Base-by-base conservation (phyloP, 2,329 filamentous ascomycete species). In the Botrytis cinerea region DNA sequence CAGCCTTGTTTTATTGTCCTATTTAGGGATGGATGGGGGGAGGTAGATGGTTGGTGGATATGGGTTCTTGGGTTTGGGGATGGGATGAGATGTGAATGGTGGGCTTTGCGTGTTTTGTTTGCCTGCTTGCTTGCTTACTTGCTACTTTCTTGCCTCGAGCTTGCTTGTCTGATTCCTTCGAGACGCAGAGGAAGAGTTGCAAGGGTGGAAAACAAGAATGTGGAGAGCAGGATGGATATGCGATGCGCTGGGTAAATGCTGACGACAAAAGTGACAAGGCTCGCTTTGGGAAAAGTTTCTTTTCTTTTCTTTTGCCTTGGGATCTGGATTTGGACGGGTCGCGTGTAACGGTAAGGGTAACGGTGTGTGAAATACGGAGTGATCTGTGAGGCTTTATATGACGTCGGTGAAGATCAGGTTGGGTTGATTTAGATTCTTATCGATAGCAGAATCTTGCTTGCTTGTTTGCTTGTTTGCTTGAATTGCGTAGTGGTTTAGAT, bases 161-260 rank as follows among this genome's bases (percentile, higher is more conserved):
- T 45, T n/a, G 12, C 25, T 51, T 14, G 25, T 54, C 48, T n/a
- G 1, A 54, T 68, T 54, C 46, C 48, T 68, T 68, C 64, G 48
- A 68, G 16, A 12, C 18, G 8, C 10, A n/a, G 48, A 43, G 35
- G 32, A 20, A n/a, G 48, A 43, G 35, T 43, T 43, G 18, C 66
- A 69, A 69, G 66, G 66, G 28, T 69, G 12, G 66, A 57, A 68
- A 69, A 57, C n/a, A 69, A 59, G 35, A 28, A 54, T 57, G 64
- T 57, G 46, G 64, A 68, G 64, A 54, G 35, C 25, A 43, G 25
- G 46, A 66, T 28, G 51, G 51, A 57, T 57, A 28, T 57, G 51
- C 51, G 32, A 67, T 54, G 64, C 18, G 64, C 64, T 68, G 64
- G 64, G 48, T 57, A 57, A 64, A 67, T 43, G 64, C 64, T 70